These are phyloP conservation scores for Parachaetomium inaequale DNA, from an alignment of 495 filamentous ascomycete species.

Conservation along the genomic window DNA sequence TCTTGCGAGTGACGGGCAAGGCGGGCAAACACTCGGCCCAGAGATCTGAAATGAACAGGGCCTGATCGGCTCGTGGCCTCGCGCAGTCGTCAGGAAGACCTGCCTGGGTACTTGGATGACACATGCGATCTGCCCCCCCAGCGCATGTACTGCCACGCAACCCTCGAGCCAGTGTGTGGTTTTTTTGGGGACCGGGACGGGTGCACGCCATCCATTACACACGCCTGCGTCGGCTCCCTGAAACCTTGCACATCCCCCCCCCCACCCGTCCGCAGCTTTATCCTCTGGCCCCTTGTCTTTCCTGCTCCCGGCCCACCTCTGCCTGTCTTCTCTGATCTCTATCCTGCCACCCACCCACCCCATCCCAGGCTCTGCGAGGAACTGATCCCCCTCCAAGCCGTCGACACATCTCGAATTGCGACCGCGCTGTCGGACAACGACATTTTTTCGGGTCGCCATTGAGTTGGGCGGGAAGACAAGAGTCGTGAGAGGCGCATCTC, in stretches of 20 bases:
- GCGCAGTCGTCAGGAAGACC: not conserved
- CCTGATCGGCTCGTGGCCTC: not conserved
- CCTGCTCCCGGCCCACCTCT: conserved; percentile 18
- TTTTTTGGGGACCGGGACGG: conserved; percentile 21
- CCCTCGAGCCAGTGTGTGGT: conserved; percentile 15
- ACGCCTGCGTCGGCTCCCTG: conserved; percentile 22
- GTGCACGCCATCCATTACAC: conserved; percentile 24
- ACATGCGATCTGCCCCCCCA: too few species aligned
- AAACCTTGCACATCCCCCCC: conserved; percentile 24
- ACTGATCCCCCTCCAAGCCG: conserved; percentile 15
- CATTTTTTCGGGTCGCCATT: conserved; percentile 3
- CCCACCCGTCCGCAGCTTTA: conserved; percentile 30
- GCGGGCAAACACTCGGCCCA: not conserved
- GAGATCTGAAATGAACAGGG: not conserved
- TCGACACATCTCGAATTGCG: conserved; percentile 19
- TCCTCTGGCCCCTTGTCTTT: conserved; percentile 21
- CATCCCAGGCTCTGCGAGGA: conserved; percentile 13
- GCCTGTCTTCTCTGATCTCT: conserved; percentile 8
- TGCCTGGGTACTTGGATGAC: not conserved
- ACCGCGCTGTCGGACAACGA: conserved; percentile 17
- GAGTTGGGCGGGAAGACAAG: not conserved
- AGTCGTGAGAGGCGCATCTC: not conserved
- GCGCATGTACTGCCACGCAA: conserved; percentile 33
- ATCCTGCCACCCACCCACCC: not conserved
- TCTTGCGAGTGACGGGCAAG: not conserved